Percentiles rank a stretch among this genome's conserved stretches.
Evolutionary conservation across 2,329 filamentous ascomycete species (phyloP).

Genomic region (Taxawa tesnikishii): DNA sequence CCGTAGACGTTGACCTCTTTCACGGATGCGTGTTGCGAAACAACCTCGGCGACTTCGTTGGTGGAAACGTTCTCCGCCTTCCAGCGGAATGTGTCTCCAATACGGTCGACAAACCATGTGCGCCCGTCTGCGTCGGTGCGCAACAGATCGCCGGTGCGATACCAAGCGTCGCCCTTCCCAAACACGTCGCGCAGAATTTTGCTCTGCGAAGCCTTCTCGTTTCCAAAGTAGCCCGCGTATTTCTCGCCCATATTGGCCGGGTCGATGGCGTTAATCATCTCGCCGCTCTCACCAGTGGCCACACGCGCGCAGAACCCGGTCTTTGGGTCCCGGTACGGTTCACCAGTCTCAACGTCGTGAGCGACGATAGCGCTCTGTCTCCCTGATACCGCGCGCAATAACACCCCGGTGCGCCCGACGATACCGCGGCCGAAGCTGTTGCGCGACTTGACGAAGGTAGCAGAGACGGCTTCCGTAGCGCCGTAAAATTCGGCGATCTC

Average conservation of each 20-base stretch:
- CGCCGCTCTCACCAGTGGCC: slow-evolving; percentile 52
- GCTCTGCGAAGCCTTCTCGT: slow-evolving; percentile 53
- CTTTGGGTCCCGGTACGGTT: slow-evolving; percentile 52
- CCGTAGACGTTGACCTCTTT: slow-evolving; percentile 80
- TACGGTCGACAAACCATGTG: slow-evolving; percentile 69
- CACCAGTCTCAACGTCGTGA: slow-evolving; percentile 59
- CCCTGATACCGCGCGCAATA: slow-evolving; percentile 46
- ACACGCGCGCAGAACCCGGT: slow-evolving; percentile 57
- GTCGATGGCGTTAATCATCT: slow-evolving; percentile 63
- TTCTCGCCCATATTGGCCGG: slow-evolving; percentile 46
- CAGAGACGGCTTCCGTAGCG: slow-evolving; percentile 44
- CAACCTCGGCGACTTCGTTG: slow-evolving; percentile 60
- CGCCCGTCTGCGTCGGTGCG: slow-evolving; percentile 58
- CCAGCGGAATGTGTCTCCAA: slow-evolving; percentile 69
- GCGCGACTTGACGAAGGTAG: slow-evolving; percentile 58
- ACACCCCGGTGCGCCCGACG: slow-evolving; percentile 57
- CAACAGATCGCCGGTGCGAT: slow-evolving; percentile 73
- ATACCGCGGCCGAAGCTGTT: slow-evolving; percentile 67
- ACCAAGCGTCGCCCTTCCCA: slow-evolving; percentile 65
- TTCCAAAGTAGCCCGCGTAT: slow-evolving; percentile 76
- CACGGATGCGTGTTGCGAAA: slow-evolving; percentile 55
- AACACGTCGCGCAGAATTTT: slow-evolving; percentile 69
- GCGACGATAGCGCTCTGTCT: slow-evolving; percentile 46
- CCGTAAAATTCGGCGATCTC: slow-evolving; percentile 25
- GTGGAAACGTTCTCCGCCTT: slow-evolving; percentile 44